A percentile compares a stretch with the other conserved stretches of the same genome.
Conservation (phyloP, 192 early-diverging fungal genomes). For the Backusella liffmaniae region DNA sequence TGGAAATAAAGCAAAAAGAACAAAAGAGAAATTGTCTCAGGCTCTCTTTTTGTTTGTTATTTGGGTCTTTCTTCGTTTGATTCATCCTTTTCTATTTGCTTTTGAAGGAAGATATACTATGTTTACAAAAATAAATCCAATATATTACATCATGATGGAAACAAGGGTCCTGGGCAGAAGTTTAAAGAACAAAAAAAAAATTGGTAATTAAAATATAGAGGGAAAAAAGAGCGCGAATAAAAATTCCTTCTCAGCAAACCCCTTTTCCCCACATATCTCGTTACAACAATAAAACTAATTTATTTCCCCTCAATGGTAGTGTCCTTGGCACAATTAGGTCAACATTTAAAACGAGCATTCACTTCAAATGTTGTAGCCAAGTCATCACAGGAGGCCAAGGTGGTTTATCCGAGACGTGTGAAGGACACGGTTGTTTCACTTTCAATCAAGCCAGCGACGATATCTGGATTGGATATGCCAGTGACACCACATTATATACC, state of each 20-base stretch:
- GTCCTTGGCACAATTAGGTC: background rate
- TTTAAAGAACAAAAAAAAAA: background rate
- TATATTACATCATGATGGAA: background rate
- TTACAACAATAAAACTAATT: background rate
- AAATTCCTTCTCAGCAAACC: background rate
- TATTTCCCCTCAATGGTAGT: background rate
- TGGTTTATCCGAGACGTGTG: background rate
- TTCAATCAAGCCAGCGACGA: background rate
- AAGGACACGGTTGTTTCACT: background rate
- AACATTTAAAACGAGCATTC: background rate
- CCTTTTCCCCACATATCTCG: too few relatives aligned
- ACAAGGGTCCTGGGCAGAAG: background rate
- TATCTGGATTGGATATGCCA: conserved; percentile 39
- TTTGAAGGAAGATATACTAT: background rate
- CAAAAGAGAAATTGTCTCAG: background rate
- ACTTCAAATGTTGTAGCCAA: background rate
- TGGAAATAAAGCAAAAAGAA: background rate
- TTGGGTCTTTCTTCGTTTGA: background rate
- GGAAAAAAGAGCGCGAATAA: background rate
- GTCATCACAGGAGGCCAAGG: background rate
- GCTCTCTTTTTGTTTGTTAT: background rate
- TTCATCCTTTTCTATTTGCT: background rate
- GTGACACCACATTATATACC: conserved; percentile 68
- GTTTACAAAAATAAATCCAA: background rate
- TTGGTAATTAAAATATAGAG: background rate